Evolutionary conservation across 2,329 filamentous ascomycete species (phyloP), one percentile per base, ranked within the genome.

Genomic region (Graphilbum ipis-grandicollis): DNA sequence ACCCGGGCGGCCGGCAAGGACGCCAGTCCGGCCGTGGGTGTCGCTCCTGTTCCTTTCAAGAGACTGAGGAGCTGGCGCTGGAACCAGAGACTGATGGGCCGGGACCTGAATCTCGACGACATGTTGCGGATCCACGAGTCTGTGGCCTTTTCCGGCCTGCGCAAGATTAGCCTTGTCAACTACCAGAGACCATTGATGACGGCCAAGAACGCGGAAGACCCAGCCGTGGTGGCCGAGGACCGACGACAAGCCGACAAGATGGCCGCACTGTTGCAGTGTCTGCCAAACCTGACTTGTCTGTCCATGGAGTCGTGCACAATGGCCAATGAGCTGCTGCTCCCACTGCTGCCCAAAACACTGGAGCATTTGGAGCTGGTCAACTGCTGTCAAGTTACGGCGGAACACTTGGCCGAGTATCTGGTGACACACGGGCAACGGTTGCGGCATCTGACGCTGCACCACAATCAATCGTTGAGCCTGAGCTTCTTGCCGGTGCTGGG

Each of bases 381-480:
- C 47, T 94, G 85, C 50, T 76, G 77, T 56, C 72, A 80, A 42
- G 56, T 93, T 9, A 73, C 65, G 5, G 78, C 82, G 1, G 65
- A 74, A 4, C 66, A 75, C 40, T 57, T 94, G 18, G 58, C 63
- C 19, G 51, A 55, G 0, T 93, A 79, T 48, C 63, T 94, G 30
- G 51, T 62, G 6, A 68, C 68, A 1, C 74, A 82, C 47, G 86
- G 85, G 0, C 55, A 60, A 18, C 58, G 70, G n/a, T 59, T 96
- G 18, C 66, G 68, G 36, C 68, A 69, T 28, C 63, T 96, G 8
- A 68, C 65, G 2, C 60, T 94, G 5, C 71, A 78, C 37, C 80
- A 93, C 55, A 93, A 93, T 48, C 75, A 82, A 42, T 74, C 77
- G 3, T 62, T 94, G 29, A 79, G 75, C 47, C 57, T 94, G 30